Evolutionary conservation across 768 basidiomycete species (phyloP), one percentile per base, ranked within the genome.

Genomic region (Psilocybe cyanescens): DNA sequence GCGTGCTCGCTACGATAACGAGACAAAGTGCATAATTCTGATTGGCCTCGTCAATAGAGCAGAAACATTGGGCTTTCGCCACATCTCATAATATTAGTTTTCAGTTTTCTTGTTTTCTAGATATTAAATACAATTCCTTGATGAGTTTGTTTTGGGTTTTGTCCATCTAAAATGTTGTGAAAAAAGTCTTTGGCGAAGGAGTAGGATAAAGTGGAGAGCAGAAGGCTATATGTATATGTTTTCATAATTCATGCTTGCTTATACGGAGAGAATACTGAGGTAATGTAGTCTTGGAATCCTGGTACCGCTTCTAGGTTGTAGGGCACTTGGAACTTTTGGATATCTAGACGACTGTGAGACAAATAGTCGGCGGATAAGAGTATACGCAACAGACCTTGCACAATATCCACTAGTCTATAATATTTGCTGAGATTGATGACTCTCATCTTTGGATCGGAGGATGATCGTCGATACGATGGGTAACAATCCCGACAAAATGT

Each of bases 401-500:
- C 31, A n/a, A 53, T 53, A 16, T 35, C 51, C 2, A 19, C 51
- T n/a, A 53, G 51, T 14, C 33, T 33, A 14, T 53, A 53, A 19
- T 53, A 53, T 19, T 53, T 53, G 30, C 29, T 53, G 7, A 53
- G 30, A 19, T 53, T 53, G n/a, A 53, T 53, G 16, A 53, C 16
- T 31, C 30, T 19, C 14, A 17, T 33, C 33, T 17, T 31, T n/a
- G 51, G 31, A 35, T 53, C 51, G 1, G 33, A 9, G 33, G 51
- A 17, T 0, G 51, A 16, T 14, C n/a, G 14, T 33, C 51, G 14
- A 19, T 53, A 53, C 5, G 31, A 12, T 16, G 51, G 51, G 17
- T 53, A 53, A 17, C 51, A 53, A 17, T 53, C 51, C 17, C 29
- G 51, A 35, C 51, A 53, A 12, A 53, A 53, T 3, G 51, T 53